Base-by-base conservation (phyloP, 164 flowering plant genomes). In the Piper betle region DNA sequence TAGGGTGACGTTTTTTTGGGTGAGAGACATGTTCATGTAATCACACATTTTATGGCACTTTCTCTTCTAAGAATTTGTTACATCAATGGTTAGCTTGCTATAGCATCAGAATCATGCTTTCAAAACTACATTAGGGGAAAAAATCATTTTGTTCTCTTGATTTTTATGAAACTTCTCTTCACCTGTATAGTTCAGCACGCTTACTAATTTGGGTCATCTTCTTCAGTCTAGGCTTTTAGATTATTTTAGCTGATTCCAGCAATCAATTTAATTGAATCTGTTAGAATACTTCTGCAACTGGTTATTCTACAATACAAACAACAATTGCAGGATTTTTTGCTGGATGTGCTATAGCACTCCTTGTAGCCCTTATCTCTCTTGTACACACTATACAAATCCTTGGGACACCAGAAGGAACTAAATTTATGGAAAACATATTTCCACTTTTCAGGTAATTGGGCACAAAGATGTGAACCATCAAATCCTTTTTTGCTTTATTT, bases 391-490 rank as follows among this genome's bases (percentile, higher is more conserved):
- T 79, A 10, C 25, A 72, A 4, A 63, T 83, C 59, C 40, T 72
- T 16, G 61, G 65, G 4, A 52, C 67, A 9, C 42, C 15, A 5
- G 85, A 80, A 9, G 62, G 70, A 40, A 52, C 53, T 1, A 41
- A 53, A 18, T 83, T 83, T 68, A 85, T 85, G 92, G 71, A 75
- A 13, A 82, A 68, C 62, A 72, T 83, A 79, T 83, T 85, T 74
- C 92, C 88, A 0, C 85, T 82, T 18, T 85, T 83, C 71, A 83
- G 84, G 88, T 78, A 73, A 65, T 53, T n/a, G 59, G 59, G 33
- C 33, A 25, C 38, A 33, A 37, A 25, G 39, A 33, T 56, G 39
- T 56, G 18, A 56, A 56, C 33, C 33, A 25, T 25, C 33, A 25
- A 25, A 25, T 25, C 33, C 33, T 25, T 25, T 25, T 25, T 25